Base-by-base conservation (phyloP, 1,284 basidiomycete genomes). In the Porogramme epimiltina region DNA sequence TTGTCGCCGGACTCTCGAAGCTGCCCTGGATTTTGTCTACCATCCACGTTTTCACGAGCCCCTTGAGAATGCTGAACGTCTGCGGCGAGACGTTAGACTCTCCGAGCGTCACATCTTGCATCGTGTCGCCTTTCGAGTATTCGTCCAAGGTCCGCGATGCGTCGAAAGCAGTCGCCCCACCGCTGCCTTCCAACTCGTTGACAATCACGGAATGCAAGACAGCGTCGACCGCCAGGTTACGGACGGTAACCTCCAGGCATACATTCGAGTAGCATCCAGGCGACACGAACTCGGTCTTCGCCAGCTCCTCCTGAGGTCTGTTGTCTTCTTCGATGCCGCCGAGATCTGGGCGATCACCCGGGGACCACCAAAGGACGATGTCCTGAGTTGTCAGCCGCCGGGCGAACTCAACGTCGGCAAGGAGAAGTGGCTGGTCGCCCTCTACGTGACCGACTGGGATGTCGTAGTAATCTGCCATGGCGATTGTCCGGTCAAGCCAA, bases 341-440 rank as follows among this genome's bases (percentile, higher is more conserved):
- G 0, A 99, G 79, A 70, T 99, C 97, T 3, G 97, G 95, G n/a
- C 81, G 81, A 31, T 91, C 85, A 3, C 87, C 84, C 1, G 89
- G 81, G 3, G 96, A 96, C 97, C 97, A 99, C 97, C 97, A 99
- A 1, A 99, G 76, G 2, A 98, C 77, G 69, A 93, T 87, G 65
- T 99, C 97, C 58, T 97, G 91, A 49, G 87, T 85, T 45, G 86
- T 76, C 41, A 99, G 74, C 20, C 91, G 83, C 4, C 95, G 85
- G 0, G 96, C 92, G 66, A 98, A 96, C 60, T 89, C 91, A 53
- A 99, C 80, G 62, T 99, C 97, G 2, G 94, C 86, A 26, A 97
- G 78, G 61, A 91, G 82, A 18, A 98, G 73, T 1, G 93, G 87
- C 45, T 94, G 87, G 65, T 99, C 96, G 6, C 89, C 86, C 43